A percentile compares a stretch with the other conserved stretches of the same genome.
Conservation (phyloP, 176 grass and related monocot species). For the Stipa capillata region DNA sequence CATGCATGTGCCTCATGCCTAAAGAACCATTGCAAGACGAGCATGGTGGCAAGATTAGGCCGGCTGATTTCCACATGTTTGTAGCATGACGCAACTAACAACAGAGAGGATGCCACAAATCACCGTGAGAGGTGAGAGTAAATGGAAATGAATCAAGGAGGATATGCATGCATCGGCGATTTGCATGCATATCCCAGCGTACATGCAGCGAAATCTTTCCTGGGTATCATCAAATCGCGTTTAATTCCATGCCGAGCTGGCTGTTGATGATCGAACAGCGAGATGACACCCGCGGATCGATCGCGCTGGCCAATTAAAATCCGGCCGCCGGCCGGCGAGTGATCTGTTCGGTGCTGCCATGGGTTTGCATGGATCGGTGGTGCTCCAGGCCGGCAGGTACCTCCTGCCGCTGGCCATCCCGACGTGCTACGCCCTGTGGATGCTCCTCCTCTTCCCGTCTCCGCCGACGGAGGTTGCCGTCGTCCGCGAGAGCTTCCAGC, state of each 20-base stretch:
- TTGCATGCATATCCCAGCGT: neutral
- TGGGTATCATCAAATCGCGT: neutral
- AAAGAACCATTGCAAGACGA: neutral
- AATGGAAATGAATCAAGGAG: neutral
- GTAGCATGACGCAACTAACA: neutral
- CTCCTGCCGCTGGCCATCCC: slow-evolving; percentile 19
- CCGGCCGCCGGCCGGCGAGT: neutral
- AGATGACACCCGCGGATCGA: neutral
- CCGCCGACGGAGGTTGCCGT: neutral
- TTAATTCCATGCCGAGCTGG: neutral
- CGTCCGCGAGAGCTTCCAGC: neutral
- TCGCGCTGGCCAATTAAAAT: neutral
- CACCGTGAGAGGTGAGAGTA: neutral
- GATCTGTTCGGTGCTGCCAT: neutral
- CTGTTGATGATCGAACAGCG: neutral
- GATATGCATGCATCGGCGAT: neutral
- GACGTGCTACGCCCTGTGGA: slow-evolving; percentile 23
- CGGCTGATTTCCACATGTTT: neutral
- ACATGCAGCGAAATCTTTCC: neutral
- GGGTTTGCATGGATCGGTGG: slow-evolving; percentile 2
- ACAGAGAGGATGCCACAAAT: neutral
- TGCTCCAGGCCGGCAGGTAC: slow-evolving; percentile 1
- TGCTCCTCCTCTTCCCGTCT: slow-evolving; percentile 18
- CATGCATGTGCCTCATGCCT: neutral
- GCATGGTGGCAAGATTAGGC: neutral